phyloP scores from a whole-genome alignment of 2,329 filamentous ascomycete genomes.

The Verticillium tricorpus region DNA sequence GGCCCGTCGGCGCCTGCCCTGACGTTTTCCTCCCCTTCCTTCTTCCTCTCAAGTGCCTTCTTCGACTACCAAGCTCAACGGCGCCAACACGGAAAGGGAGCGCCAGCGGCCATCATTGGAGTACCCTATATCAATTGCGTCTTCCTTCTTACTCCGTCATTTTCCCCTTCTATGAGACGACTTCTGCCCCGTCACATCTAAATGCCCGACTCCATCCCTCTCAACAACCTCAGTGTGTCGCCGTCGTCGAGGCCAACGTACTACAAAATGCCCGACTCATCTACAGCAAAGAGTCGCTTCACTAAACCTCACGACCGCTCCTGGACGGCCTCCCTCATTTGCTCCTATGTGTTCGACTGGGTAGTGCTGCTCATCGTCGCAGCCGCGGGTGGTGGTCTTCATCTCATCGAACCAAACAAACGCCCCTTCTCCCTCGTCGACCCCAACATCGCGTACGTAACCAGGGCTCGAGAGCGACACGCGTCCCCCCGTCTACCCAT shows the following conservation, averaged over 20 bases:
- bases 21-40: background rate
- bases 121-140: background rate
- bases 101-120: no score
- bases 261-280: constrained; percentile 26
- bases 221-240: constrained; percentile 8
- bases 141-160: background rate
- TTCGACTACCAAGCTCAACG: no score
- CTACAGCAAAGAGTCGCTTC: constrained; percentile 5
- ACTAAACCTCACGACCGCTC: constrained; percentile 5
- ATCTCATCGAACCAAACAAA: constrained; percentile 57
- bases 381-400: constrained; percentile 55
- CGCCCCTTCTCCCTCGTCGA: constrained; percentile 68
- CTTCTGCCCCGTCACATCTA: constrained; percentile 4
- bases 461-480: background rate
- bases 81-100: background rate
- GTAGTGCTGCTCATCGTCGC: constrained; percentile 57
- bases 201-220: constrained; percentile 15
- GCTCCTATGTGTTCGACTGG: constrained; percentile 76
- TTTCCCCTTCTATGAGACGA: constrained; percentile 5
- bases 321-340: constrained; percentile 27
- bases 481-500: background rate
- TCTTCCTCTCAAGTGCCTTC: background rate
- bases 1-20: background rate
- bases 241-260: constrained; percentile 10
- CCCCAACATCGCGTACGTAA: constrained; percentile 64